A percentile compares a stretch with the other conserved stretches of the same genome.
phyloP scores from a whole-genome alignment of 179 eudicot species.

The Patellifolia procumbens region DNA sequence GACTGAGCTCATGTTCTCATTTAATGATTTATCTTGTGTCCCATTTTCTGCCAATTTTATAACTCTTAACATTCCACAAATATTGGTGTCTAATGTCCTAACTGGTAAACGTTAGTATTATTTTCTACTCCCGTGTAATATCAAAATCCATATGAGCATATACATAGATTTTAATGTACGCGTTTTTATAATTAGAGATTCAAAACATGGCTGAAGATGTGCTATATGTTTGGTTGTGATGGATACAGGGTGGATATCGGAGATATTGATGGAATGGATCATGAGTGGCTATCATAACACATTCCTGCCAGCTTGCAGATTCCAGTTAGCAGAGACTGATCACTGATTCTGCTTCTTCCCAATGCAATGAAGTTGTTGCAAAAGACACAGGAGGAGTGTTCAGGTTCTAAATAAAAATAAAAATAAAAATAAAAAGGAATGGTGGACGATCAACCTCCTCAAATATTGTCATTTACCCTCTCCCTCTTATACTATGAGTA shows the following conservation, averaged over 20 bases:
- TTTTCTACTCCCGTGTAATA: too few relatives aligned
- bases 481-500: too few relatives aligned
- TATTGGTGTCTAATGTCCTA: too few relatives aligned
- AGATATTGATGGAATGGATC: slow-evolving; percentile 78
- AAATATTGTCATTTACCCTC: slow-evolving; percentile 8
- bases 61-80: too few relatives aligned
- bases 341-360: slow-evolving; percentile 17
- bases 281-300: slow-evolving; percentile 47
- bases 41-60: too few relatives aligned
- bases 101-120: too few relatives aligned
- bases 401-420: too few relatives aligned
- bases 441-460: background rate
- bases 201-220: background rate
- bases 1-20: too few relatives aligned
- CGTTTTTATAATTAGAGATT: background rate
- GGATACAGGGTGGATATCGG: slow-evolving; percentile 71
- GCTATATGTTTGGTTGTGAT: slow-evolving; percentile 6
- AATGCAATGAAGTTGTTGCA: slow-evolving; percentile 2
- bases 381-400: background rate
- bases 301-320: background rate
- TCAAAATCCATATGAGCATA: too few relatives aligned
- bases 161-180: too few relatives aligned
- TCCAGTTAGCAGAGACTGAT: background rate
- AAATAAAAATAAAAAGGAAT: background rate
- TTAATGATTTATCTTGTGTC: too few relatives aligned